Evolutionary conservation across 2,329 filamentous ascomycete species (phyloP), one percentile per base, ranked within the genome.

Genomic region (Colletotrichum sp.): DNA sequence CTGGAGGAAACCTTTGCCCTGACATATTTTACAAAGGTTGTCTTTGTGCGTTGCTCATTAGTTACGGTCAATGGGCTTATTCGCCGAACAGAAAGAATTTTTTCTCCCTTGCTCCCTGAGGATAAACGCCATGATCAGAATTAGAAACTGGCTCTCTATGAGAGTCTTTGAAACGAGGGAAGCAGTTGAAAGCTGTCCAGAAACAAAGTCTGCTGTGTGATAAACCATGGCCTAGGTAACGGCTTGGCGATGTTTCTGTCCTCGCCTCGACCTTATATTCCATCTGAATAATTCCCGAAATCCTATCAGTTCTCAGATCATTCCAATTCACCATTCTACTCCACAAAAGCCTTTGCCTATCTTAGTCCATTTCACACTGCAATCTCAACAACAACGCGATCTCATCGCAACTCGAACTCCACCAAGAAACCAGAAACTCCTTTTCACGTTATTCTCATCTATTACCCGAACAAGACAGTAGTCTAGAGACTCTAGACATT

Each of bases 301-400:
- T 21, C 6, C 2, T 5, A 8, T 13, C n/a, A 51, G 0, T 24
- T 51, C 43, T 51, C 43, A 21, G 2, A 8, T 51, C 3, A 51
- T 51, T 51, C 11, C 6, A 7, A 51, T 7, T 8, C 2, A 51
- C 0, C 6, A 8, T 21, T 2, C n/a, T 2, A 47, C 5, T 51
- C 0, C 11, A 21, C 43, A 1, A n/a, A 13, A 21, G 43, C 0
- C n/a, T 21, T 8, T 8, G 4, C 2, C 11, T 51, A 13, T 21
- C 11, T 8, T 6, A 21, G 5, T 1, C 6, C 3, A 1, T 13
- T 51, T 51, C 11, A 13, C 6, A 51, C 1, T 51, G 12, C 43
- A 13, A 21, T 4, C 0, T 51, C 11, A 13, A 0, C 11, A 21
- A 0, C 3, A 4, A 51, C 43, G 1, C 6, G 3, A 4, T 51